These are phyloP conservation scores for Geosmithia putterillii DNA, from an alignment of 2,329 filamentous ascomycete genomes.

Conservation along the genomic window DNA sequence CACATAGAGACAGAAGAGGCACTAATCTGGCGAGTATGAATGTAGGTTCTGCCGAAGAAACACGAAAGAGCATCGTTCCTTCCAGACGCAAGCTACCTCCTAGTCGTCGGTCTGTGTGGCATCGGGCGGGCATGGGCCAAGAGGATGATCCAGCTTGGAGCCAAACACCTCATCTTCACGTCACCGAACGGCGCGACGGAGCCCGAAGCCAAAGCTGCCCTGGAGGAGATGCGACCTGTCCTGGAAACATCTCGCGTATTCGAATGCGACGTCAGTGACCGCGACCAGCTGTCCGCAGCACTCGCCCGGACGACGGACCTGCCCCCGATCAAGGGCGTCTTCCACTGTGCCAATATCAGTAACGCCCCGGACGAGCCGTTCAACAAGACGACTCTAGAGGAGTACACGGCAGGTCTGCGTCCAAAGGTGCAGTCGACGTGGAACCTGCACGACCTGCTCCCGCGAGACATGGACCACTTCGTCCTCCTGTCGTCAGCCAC, in stretches of 20 bases:
- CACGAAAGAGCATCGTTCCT: constrained; percentile 1
- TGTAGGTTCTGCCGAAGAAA: constrained; percentile 1
- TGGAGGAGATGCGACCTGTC: background rate
- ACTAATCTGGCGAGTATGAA: background rate
- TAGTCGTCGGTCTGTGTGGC: constrained; percentile 10
- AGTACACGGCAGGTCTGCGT: constrained; percentile 10
- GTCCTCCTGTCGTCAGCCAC: constrained; percentile 28
- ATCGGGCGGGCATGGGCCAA: constrained; percentile 22
- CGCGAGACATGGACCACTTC: constrained; percentile 20
- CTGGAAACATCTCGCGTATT: background rate
- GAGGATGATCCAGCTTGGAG: constrained; percentile 36
- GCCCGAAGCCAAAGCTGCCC: background rate
- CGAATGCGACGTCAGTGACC: background rate
- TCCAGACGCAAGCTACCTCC: constrained; percentile 7
- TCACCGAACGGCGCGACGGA: constrained; percentile 24
- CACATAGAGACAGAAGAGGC: background rate
- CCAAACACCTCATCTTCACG: constrained; percentile 32
- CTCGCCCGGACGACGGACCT: background rate
- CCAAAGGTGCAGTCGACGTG: constrained; percentile 25
- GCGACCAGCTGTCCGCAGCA: background rate
- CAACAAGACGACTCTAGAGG: constrained; percentile 11
- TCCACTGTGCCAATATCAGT: constrained; percentile 8
- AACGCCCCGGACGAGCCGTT: constrained; percentile 8
- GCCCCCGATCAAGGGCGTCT: constrained; percentile 11
- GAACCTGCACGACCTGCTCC: constrained; percentile 22